phyloP scores from a whole-genome alignment of 805 yeast genomes.

The Ogataea nonfermentans region DNA sequence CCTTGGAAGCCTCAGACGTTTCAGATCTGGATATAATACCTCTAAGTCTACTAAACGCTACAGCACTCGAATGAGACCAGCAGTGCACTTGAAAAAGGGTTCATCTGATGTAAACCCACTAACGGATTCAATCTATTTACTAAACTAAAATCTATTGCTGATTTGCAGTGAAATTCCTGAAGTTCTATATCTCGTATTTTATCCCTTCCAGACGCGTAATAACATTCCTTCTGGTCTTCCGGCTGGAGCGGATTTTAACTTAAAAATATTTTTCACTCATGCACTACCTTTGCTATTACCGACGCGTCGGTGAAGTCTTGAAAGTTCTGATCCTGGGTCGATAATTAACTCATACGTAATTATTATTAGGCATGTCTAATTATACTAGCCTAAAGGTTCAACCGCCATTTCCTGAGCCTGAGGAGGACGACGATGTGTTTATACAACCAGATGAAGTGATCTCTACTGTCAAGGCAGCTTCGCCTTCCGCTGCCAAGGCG shows the following conservation, averaged over 20 bases:
- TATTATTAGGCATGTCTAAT: slow-evolving; percentile 10
- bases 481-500: background rate
- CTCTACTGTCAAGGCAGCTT: background rate
- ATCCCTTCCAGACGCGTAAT: too few species aligned
- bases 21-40: slow-evolving; percentile 3
- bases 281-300: background rate
- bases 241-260: too few species aligned
- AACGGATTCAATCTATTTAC: too few species aligned
- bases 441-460: slow-evolving; percentile 26
- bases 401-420: slow-evolving; percentile 17
- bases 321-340: background rate
- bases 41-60: too few species aligned
- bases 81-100: too few species aligned
- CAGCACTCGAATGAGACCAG: too few species aligned
- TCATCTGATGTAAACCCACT: too few species aligned
- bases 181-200: too few species aligned
- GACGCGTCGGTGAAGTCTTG: slow-evolving; percentile 3
- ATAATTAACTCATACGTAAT: slow-evolving; percentile 1
- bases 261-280: too few species aligned
- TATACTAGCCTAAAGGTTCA: slow-evolving; percentile 11
- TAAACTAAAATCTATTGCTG: too few species aligned
- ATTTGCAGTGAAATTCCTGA: too few species aligned
- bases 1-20: background rate
- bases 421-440: slow-evolving; percentile 23
- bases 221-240: too few species aligned